Base-by-base conservation (phyloP, 805 yeast species). In the Sugiyamaella boreocaroliniensis region DNA sequence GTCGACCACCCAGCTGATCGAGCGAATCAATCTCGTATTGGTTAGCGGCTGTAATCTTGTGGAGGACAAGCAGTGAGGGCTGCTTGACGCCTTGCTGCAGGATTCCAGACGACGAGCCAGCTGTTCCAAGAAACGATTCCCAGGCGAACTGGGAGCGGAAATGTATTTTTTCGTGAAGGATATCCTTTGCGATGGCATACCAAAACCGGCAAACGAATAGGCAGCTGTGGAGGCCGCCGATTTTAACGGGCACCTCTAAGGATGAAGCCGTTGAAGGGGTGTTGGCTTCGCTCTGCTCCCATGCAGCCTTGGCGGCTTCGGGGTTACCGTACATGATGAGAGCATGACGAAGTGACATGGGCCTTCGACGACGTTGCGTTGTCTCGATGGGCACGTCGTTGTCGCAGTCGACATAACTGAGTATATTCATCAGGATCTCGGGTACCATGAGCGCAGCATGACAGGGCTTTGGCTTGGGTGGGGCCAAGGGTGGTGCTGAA, bases 301-400 rank as follows among this genome's bases (percentile, higher is more conserved):
- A 69, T 20, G 79, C 71, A 54, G 68, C 51, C 41, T 64, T 58
- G 29, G 87, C 85, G 16, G 63, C 66, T 26, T 72, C 66, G 56
- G 71, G 75, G 63, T 77, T 76, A 48, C 81, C 82, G 64, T 85
- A 82, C 15, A 85, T 79, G 45, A 85, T 67, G 51, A 82, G 68
- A 0, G 95, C 89, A 68, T 85, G 93, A 22, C 79, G 74, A 49
- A 74, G 76, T 1, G 86, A 81, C 61, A 83, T 69, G 7, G 95
- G 95, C 55, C 77, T 78, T 60, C 95, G 75, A 59, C 92, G 73
- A 1, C 74, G 63, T 46, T 86, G 85, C 0, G 80, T 65, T 14
- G 68, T 65, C 61, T 86, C 92, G 45, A 73, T 77, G 1, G 92
- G 92, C n/a, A 82, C 71, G 8, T 68, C 64, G 1, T 76, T 71